Evolutionary conservation across 2,329 filamentous ascomycete genomes (phyloP), one percentile per base, ranked within the genome.

Genomic region (Penicillium olsonii): DNA sequence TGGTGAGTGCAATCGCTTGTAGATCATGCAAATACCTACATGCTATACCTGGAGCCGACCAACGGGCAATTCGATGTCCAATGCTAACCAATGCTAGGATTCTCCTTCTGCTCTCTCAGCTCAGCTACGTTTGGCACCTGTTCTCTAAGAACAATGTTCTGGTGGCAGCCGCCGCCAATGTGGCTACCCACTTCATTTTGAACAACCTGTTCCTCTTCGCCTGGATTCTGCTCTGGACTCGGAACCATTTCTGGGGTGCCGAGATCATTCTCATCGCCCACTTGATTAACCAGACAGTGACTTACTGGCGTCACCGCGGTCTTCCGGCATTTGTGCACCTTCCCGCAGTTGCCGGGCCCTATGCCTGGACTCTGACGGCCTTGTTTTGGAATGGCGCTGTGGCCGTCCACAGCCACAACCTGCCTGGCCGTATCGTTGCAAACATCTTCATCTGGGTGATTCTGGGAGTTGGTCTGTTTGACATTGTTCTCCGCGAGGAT

Each of bases 361-460:
- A 95, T 59, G 88, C 87, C 1, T 96, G 90, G 88, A 91, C 87
- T 12, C 88, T 94, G 65, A 84, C 92, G 12, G 87, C 88, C 24
- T 79, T 96, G 45, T 92, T 92, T 77, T 95, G 90, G 89, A 89
- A 90, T 61, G 91, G 91, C 8, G 90, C 91, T 17, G 85, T 92
- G 40, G 88, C 88, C 67, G 82, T 92, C n/a, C 78, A 89, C 65
- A 80, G 84, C 7, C 75, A 85, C 49, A 81, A 76, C 50, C 70
- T 90, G 4, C 78, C 86, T 2, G 86, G 88, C n/a, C 78, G 89
- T 40, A 85, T 95, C 58, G 82, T 94, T 19, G 90, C 88, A 43
- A 95, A 96, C 66, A 77, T 95, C 58, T 90, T 91, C 61, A 88
- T 96, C 64, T 96, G 91, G 91, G 84, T 85, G 20, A 85, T 92